Evolutionary conservation across 2,329 filamentous ascomycete genomes (phyloP), one percentile per base, ranked within the genome.

Genomic region (Aspergillus persii): DNA sequence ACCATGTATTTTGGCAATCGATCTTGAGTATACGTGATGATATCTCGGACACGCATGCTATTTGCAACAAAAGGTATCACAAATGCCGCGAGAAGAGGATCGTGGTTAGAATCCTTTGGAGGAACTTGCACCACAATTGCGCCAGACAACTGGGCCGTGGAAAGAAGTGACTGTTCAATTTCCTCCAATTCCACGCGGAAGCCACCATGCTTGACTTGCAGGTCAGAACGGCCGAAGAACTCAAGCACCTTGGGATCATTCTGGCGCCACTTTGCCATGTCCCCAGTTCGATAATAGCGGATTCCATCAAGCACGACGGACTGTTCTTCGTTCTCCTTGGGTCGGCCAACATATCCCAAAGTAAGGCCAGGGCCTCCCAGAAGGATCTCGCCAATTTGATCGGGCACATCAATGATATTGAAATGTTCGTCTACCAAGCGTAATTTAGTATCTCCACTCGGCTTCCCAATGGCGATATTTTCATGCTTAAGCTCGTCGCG

Each of bases 161-260:
- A 26, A 1, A 60, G 47, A 39, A 96, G 77, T 71, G 92, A 86
- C 48, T 81, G 88, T 73, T 96, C 91, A 66, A 96, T 95, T 63
- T 96, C 92, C 59, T 87, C 88, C 53, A 96, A 85, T 77, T 96
- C 92, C 64, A 96, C 93, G 55, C 92, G 84, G 80, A 96, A 96
- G 1, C 92, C 92, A 53, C 91, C 86, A 64, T 96, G 91, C 80
- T 96, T 96, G 79, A 96, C 89, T 73, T 96, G 92, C 62, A 86
- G 83, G 68, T 96, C 92, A 23, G 85, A 85, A 53, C 92, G 83
- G 11, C 92, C 92, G 7, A 87, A 86, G 68, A 85, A 88, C 65
- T 87, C 87, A 3, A 90, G 86, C 8, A 59, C 36, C 62, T 86
- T 86, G 23, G 88, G 89, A 49, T 85, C 80, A 3, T 80, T 77